Base-by-base conservation (phyloP, 257 asterid genomes). In the Gynochthodes officinalis region DNA sequence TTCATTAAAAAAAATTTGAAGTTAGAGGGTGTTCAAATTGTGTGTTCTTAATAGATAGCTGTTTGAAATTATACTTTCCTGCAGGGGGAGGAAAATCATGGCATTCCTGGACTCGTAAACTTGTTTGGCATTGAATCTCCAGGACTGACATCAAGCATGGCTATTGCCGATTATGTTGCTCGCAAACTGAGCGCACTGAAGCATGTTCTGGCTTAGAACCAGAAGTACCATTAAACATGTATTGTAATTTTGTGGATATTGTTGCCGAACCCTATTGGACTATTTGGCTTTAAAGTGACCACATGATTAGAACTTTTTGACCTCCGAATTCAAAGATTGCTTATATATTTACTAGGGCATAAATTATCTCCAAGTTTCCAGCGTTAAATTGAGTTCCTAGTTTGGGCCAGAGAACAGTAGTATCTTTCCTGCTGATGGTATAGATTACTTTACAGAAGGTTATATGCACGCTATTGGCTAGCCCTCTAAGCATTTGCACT, bases 61-160 rank as follows among this genome's bases (percentile, higher is more conserved):
- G 27, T 46, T 55, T 28, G 55, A 75, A 61, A 27, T 12, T 18
- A 0, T 35, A 0, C 32, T 54, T 37, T 16, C 19, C 12, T 76
- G 73, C 87, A 92, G 98, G 96, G 95, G 59, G 96, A 88, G 75
- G 88, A 85, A 9, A 11, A 60, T 72, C 93, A 89, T 50, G 91
- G 91, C 13, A 39, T 87, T 28, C 72, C 69, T 66, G 97, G 96
- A 12, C 87, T 92, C 8, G 59, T 92, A 10, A 90, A 88, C 82
- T 90, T 92, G 48, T 82, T 90, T 43, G 98, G 98, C 33, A 89
- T 92, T 32, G 98, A 92, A 78, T 90, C 98, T 40, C 98, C 97
- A 12, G 98, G 98, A 30, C 73, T 92, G 3, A 92, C 98, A 66
- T 83, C 97, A 73, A 74, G 93, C 50, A 53, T 92, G 82, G 95